Percentiles rank a stretch among this genome's conserved stretches.
Evolutionary conservation across 768 basidiomycete species (phyloP).

Genomic region (Kwoniella bestiolae): DNA sequence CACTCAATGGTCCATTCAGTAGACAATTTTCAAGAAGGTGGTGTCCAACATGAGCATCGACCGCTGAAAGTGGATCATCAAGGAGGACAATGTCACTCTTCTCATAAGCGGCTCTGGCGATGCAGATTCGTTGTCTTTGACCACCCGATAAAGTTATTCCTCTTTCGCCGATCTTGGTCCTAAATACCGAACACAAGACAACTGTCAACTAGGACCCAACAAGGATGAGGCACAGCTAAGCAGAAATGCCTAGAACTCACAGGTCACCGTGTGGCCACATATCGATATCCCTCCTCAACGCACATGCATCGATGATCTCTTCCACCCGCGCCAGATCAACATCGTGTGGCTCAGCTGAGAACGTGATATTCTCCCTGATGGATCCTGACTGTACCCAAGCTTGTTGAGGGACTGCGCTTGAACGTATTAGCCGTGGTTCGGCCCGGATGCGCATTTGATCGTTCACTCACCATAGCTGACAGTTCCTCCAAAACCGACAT

Average conservation of each 20-base stretch:
- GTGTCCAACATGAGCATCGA: conserved; percentile 77
- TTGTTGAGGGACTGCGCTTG: conserved; percentile 44
- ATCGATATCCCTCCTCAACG: conserved; percentile 41
- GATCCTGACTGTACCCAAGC: conserved; percentile 56
- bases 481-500: conserved; percentile 39
- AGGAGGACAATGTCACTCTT: conserved; percentile 50
- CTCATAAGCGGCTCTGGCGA: conserved; percentile 52
- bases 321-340: conserved; percentile 34
- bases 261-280: conserved; percentile 37
- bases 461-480: conserved; percentile 39
- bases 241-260: too few species aligned
- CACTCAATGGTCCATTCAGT: conserved; percentile 59
- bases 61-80: conserved; percentile 66
- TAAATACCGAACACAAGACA: not conserved
- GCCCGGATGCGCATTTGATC: not conserved
- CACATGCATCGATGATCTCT: conserved; percentile 48
- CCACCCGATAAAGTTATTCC: conserved; percentile 61
- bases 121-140: conserved; percentile 50
- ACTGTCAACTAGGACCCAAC: too few species aligned
- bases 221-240: too few species aligned
- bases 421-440: not conserved
- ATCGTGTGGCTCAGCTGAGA: conserved; percentile 23
- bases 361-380: conserved; percentile 55
- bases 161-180: conserved; percentile 79
- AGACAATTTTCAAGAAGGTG: conserved; percentile 69